These are phyloP conservation scores for Roridomyces roridus DNA, from an alignment of 768 basidiomycete species.

Conservation along the genomic window DNA sequence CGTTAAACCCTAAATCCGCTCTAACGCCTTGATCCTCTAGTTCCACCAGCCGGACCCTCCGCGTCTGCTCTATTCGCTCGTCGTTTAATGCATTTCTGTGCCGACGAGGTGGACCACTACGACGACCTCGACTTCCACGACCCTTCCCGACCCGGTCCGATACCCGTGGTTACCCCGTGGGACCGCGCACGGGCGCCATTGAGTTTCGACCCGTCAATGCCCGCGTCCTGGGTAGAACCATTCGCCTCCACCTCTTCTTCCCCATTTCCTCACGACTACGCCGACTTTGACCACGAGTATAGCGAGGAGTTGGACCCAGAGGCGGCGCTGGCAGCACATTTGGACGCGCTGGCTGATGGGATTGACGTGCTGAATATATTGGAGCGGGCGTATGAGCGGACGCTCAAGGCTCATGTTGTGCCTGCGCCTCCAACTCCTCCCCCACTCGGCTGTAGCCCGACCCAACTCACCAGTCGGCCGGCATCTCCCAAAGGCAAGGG, in stretches of 20 bases:
- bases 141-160: conserved; percentile 9
- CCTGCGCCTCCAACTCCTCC: conserved; percentile 30
- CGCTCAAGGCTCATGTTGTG: conserved; percentile 65
- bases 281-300: background rate
- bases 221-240: background rate
- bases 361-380: conserved; percentile 72
- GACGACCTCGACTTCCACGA: conserved; percentile 6
- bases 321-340: conserved; percentile 33
- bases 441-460: conserved; percentile 1
- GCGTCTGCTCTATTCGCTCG: conserved; percentile 69
- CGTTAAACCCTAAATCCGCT: too few species aligned
- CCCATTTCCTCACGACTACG: background rate
- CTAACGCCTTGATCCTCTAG: conserved; percentile 24
- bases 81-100: conserved; percentile 86
- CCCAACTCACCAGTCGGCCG: background rate
- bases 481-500: conserved; percentile 15
- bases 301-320: conserved; percentile 12
- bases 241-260: conserved; percentile 16
- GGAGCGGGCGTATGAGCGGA: conserved; percentile 72
- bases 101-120: conserved; percentile 55
- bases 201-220: conserved; percentile 24
- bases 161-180: conserved; percentile 1
- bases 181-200: conserved; percentile 15
- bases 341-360: conserved; percentile 75
- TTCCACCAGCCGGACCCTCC: conserved; percentile 23